A percentile compares a stretch with the other conserved stretches of the same genome.
These are phyloP conservation scores for Inga oerstediana DNA, from an alignment of 306 rosid species.

Conservation along the genomic window DNA sequence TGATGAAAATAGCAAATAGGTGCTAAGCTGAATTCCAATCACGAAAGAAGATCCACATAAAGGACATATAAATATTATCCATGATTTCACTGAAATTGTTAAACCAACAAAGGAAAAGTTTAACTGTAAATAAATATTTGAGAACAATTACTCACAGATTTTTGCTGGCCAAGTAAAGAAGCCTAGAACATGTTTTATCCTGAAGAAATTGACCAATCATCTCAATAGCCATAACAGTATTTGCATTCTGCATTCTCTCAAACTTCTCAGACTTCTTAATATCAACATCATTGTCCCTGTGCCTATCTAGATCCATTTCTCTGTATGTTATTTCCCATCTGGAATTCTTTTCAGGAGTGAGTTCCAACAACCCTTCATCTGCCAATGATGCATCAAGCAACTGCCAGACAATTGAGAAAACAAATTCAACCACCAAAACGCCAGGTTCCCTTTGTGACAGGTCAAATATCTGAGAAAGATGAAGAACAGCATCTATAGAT, in stretches of 20 bases:
- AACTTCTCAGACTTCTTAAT: constrained; percentile 50
- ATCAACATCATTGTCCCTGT: constrained; percentile 44
- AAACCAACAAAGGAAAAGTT: background rate
- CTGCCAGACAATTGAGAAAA: constrained; percentile 68
- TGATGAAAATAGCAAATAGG: constrained; percentile 38
- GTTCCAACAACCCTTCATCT: constrained; percentile 78
- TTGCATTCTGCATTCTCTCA: constrained; percentile 52
- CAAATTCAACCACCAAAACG: constrained; percentile 64
- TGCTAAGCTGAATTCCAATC: constrained; percentile 7
- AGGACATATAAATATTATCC: background rate
- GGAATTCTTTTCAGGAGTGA: constrained; percentile 45
- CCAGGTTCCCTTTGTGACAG: constrained; percentile 66
- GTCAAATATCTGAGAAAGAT: constrained; percentile 53
- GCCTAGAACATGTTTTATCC: constrained; percentile 61
- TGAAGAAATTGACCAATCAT: constrained; percentile 67
- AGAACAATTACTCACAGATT: constrained; percentile 58
- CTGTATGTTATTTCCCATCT: constrained; percentile 48
- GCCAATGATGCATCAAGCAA: constrained; percentile 80
- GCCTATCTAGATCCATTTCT: constrained; percentile 50
- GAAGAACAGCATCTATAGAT: constrained; percentile 60
- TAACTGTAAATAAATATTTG: background rate
- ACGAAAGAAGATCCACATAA: background rate
- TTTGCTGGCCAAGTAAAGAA: constrained; percentile 68
- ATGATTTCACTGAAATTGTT: background rate
- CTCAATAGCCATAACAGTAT: constrained; percentile 67